Conservation (phyloP, 2,329 filamentous ascomycete genomes). For the Lithohypha guttulata region DNA sequence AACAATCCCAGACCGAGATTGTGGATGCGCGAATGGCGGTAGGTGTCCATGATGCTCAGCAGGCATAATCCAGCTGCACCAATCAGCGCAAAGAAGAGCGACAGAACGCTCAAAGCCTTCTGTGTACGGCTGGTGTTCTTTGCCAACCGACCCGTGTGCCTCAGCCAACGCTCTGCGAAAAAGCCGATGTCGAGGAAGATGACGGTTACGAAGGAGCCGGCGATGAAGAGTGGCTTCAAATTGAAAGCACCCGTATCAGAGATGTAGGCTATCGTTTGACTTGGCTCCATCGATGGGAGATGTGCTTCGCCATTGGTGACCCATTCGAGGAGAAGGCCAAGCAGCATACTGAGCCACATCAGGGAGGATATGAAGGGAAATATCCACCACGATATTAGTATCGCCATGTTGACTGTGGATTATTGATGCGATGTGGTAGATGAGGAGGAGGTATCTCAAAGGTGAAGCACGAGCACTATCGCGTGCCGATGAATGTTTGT, state of each 20-base stretch:
- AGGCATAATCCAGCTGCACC: conserved; percentile 74
- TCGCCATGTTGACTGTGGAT: conserved; percentile 17
- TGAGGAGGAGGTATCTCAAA: no score
- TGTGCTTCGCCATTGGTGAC: conserved; percentile 40
- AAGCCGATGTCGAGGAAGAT: conserved; percentile 75
- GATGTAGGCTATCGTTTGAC: conserved; percentile 46
- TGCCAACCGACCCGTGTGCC: conserved; percentile 67
- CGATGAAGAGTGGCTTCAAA: conserved; percentile 53
- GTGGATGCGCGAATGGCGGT: conserved; percentile 56
- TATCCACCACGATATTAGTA: conserved; percentile 25
- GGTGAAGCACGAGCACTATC: no score
- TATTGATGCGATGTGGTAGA: no score
- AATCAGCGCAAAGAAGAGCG: conserved; percentile 43
- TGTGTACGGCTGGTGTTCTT: conserved; percentile 50
- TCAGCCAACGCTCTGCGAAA: conserved; percentile 69
- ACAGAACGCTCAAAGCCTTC: conserved; percentile 32
- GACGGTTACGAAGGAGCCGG: conserved; percentile 53
- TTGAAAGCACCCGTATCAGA: conserved; percentile 48
- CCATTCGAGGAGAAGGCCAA: conserved; percentile 52
- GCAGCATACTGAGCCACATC: conserved; percentile 48
- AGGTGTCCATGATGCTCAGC: conserved; percentile 75
- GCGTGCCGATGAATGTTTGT: no score
- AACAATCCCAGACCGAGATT: conserved; percentile 71
- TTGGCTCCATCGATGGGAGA: conserved; percentile 41
- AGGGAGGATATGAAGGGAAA: conserved; percentile 49